These are phyloP conservation scores for Diaporthe vaccinii DNA, from an alignment of 2,329 filamentous ascomycete genomes.

Conservation along the genomic window DNA sequence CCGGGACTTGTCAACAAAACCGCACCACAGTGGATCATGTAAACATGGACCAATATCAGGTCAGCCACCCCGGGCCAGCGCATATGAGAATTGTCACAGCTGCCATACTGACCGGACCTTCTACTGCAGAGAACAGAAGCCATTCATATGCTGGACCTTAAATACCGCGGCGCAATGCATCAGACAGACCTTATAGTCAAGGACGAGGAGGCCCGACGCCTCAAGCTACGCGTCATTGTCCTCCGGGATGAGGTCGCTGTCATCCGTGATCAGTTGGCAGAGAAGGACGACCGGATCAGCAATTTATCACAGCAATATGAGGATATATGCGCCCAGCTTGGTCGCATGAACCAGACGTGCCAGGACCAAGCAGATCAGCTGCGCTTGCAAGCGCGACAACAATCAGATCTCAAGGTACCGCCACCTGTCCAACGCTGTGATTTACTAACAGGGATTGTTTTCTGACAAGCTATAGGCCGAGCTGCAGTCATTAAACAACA, in stretches of 20 bases:
- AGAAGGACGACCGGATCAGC: constrained; percentile 72
- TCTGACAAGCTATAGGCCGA: constrained; percentile 70
- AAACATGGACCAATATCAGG: constrained; percentile 55
- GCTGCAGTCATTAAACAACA: constrained; percentile 75
- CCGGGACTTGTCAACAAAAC: constrained; percentile 43
- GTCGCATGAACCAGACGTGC: constrained; percentile 57
- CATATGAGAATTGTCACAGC: background rate
- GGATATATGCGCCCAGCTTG: constrained; percentile 57
- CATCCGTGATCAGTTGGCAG: constrained; percentile 72
- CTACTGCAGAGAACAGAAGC: constrained; percentile 57
- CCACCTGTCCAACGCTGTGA: background rate
- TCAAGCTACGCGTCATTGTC: constrained; percentile 78
- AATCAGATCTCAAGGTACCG: constrained; percentile 62
- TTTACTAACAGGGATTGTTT: background rate
- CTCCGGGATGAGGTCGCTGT: constrained; percentile 81
- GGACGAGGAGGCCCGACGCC: constrained; percentile 79
- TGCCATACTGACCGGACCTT: background rate
- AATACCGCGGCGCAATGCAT: constrained; percentile 75
- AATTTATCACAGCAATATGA: constrained; percentile 57
- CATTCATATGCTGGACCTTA: constrained; percentile 74
- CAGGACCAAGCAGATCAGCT: constrained; percentile 62
- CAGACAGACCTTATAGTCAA: constrained; percentile 77
- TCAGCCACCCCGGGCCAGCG: constrained; percentile 43
- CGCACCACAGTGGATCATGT: constrained; percentile 47
- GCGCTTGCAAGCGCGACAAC: constrained; percentile 63